Evolutionary conservation across 768 basidiomycete species (phyloP).

Genomic region (Psilocybe subaeruginosa): DNA sequence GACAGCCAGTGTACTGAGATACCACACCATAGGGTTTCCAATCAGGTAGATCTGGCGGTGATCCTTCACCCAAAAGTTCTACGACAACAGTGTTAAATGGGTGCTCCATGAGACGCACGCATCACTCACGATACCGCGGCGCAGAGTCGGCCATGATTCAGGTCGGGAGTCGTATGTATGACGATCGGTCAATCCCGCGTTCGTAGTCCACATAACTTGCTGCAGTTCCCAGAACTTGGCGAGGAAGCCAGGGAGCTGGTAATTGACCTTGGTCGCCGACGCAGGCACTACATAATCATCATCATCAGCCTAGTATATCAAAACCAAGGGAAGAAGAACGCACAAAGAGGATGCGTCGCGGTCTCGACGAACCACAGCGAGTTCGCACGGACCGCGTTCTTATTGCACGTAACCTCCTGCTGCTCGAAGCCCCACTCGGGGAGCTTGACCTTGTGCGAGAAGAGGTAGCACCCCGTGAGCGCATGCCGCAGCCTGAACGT

Average conservation of each 20-base stretch:
- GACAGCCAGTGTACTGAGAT: conserved; percentile 76
- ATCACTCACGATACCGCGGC: conserved; percentile 84
- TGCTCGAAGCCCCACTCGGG: conserved; percentile 99
- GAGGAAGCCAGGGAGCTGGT: conserved; percentile 86
- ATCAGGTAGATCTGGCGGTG: conserved; percentile 94
- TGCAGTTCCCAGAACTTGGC: conserved; percentile 91
- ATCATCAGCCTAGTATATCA: background rate
- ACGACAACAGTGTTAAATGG: conserved; percentile 2
- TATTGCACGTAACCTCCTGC: conserved; percentile 99
- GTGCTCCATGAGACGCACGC: background rate
- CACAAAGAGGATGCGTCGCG: conserved; percentile 70
- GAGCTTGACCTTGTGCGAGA: conserved; percentile 97
- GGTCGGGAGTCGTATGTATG: conserved; percentile 97
- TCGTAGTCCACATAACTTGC: conserved; percentile 96
- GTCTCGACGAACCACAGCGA: conserved; percentile 97
- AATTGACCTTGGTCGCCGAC: conserved; percentile 85
- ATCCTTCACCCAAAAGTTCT: conserved; percentile 99
- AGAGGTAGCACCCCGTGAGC: conserved; percentile 93
- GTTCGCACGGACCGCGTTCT: conserved; percentile 88
- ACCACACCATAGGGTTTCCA: conserved; percentile 96
- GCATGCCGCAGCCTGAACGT: conserved; percentile 83
- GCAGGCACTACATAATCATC: conserved; percentile 54
- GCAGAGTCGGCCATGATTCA: conserved; percentile 85
- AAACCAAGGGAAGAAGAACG: conserved; percentile 32
- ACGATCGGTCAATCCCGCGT: conserved; percentile 92